phyloP scores from a whole-genome alignment of 2,329 filamentous ascomycete species.

The Paramyrothecium sp. region DNA sequence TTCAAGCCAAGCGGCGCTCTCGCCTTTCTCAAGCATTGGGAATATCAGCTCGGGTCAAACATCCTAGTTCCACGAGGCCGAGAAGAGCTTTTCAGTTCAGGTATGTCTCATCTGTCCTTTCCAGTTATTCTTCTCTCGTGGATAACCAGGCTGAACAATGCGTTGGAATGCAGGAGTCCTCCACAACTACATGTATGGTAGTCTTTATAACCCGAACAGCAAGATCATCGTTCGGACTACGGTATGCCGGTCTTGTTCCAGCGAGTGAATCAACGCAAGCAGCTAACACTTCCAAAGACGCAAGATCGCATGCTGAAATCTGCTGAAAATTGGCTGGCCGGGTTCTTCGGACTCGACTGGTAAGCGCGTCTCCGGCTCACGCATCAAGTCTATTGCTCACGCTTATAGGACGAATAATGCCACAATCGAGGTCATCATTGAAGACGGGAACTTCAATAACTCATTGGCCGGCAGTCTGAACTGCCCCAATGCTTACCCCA shows the following conservation, averaged over 20 bases:
- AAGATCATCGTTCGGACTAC: conserved; percentile 75
- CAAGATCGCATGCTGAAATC: conserved; percentile 76
- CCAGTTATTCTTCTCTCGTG: no score
- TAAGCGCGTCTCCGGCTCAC: conserved; percentile 16
- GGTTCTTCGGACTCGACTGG: conserved; percentile 76
- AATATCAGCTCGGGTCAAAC: conserved; percentile 66
- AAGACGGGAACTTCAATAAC: conserved; percentile 64
- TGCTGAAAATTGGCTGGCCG: conserved; percentile 75
- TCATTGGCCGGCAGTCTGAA: conserved; percentile 66
- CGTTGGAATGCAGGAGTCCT: conserved; percentile 47
- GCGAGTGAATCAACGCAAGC: neutral
- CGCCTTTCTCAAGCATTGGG: conserved; percentile 68
- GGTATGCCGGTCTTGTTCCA: conserved; percentile 24
- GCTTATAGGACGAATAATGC: conserved; percentile 59
- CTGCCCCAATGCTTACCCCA: conserved; percentile 61
- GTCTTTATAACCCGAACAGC: conserved; percentile 67
- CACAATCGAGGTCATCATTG: conserved; percentile 71
- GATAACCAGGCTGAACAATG: conserved; percentile 5
- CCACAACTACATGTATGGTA: conserved; percentile 71
- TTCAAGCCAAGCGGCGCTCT: conserved; percentile 58
- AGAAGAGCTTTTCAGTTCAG: conserved; percentile 69
- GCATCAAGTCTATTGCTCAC: neutral
- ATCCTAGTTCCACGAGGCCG: conserved; percentile 72
- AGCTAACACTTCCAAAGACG: conserved; percentile 38
- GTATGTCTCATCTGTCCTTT: conserved; percentile 19